phyloP scores from a whole-genome alignment of 2,329 filamentous ascomycete genomes.

The Colletotrichum sidae region DNA sequence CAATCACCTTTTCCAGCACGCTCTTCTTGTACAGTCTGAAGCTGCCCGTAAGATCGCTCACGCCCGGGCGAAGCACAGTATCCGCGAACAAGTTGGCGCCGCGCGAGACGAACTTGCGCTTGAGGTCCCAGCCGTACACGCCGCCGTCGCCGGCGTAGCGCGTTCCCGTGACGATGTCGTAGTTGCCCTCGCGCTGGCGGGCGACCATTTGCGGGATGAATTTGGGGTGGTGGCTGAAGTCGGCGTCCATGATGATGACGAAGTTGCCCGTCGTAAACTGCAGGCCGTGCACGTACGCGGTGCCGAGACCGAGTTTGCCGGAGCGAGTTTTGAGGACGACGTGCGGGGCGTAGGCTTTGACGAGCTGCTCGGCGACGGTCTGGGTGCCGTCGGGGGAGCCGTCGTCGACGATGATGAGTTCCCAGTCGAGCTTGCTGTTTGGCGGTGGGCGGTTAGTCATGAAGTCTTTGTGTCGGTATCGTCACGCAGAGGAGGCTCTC shows the following conservation, averaged over 20 bases:
- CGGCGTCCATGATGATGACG: conserved; percentile 99
- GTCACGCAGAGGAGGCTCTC: background rate
- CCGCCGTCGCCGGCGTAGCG: conserved; percentile 90
- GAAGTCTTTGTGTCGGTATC: background rate
- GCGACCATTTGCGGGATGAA: conserved; percentile 96
- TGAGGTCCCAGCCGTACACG: conserved; percentile 96
- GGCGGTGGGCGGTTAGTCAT: background rate
- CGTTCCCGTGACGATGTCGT: conserved; percentile 97
- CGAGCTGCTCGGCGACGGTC: conserved; percentile 88
- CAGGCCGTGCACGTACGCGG: conserved; percentile 94
- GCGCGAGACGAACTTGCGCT: conserved; percentile 85
- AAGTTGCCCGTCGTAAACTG: conserved; percentile 92
- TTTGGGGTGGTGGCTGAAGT: conserved; percentile 99
- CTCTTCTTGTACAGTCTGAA: conserved; percentile 95
- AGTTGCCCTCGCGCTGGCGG: conserved; percentile 80
- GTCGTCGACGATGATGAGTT: conserved; percentile 98
- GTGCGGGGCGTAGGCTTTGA: conserved; percentile 83
- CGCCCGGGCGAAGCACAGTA: conserved; percentile 90
- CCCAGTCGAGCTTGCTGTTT: conserved; percentile 89
- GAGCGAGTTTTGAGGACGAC: conserved; percentile 88
- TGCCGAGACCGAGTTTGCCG: conserved; percentile 96
- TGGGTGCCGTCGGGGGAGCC: conserved; percentile 96
- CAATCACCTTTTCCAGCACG: conserved; percentile 90
- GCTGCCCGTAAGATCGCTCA: conserved; percentile 94
- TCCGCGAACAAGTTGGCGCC: conserved; percentile 97